phyloP scores from a whole-genome alignment of 2,329 filamentous ascomycete species.

The Penicillium sp. region DNA sequence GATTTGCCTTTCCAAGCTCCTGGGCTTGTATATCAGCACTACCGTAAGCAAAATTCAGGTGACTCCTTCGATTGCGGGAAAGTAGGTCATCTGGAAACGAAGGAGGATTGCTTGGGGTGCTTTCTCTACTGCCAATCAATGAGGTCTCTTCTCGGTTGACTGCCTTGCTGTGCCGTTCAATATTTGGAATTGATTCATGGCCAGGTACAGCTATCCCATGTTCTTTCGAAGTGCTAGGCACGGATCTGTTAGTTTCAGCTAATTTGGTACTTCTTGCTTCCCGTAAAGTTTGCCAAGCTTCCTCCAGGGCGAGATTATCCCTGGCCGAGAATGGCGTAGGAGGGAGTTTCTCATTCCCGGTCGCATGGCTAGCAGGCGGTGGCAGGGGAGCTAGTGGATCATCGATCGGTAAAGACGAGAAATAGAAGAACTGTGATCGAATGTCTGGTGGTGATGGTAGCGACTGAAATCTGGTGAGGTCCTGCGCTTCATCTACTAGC shows the following conservation, averaged over 20 bases:
- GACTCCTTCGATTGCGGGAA: slow-evolving; percentile 13
- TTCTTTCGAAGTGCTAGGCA: slow-evolving; percentile 10
- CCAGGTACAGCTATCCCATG: slow-evolving; percentile 30
- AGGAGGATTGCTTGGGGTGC: slow-evolving; percentile 13
- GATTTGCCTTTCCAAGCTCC: slow-evolving; percentile 14
- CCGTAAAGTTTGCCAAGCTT: slow-evolving; percentile 67
- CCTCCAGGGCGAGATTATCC: slow-evolving; percentile 78
- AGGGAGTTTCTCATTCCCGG: slow-evolving; percentile 56
- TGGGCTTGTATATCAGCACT: slow-evolving; percentile 11
- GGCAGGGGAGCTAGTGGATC: slow-evolving; percentile 74
- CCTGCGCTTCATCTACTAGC: slow-evolving; percentile 40
- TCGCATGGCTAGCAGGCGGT: slow-evolving; percentile 49
- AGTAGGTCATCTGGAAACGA: slow-evolving; percentile 20
- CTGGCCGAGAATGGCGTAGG: slow-evolving; percentile 74
- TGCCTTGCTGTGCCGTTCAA: slow-evolving; percentile 12
- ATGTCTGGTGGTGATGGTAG: slow-evolving; percentile 56
- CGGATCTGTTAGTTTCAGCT: slow-evolving; percentile 4
- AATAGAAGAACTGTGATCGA: slow-evolving; percentile 79
- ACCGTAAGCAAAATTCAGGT: slow-evolving; percentile 9
- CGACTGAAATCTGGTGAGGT: slow-evolving; percentile 32
- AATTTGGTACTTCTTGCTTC: slow-evolving; percentile 17
- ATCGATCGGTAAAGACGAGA: slow-evolving; percentile 77
- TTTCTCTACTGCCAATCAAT: slow-evolving; percentile 18
- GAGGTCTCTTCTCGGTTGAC: slow-evolving; percentile 18
- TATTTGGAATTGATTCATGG: slow-evolving; percentile 8